These are phyloP conservation scores for Limonomyces culmigenus DNA, from an alignment of 1,284 basidiomycete genomes.

Conservation along the genomic window DNA sequence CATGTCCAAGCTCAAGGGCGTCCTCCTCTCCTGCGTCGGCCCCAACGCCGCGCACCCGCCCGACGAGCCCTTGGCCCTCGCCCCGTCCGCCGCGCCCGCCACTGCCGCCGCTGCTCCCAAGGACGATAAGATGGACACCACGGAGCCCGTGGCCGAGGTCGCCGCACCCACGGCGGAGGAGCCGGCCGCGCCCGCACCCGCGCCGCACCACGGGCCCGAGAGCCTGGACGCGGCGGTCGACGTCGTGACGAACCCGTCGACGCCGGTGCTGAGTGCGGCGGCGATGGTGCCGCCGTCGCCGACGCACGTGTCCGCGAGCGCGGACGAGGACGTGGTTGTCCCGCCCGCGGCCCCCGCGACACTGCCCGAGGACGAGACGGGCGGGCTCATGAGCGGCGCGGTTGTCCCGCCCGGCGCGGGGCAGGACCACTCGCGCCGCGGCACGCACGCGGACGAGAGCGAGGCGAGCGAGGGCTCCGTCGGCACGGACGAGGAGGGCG, in stretches of 20 bases:
- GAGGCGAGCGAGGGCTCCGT: conserved; percentile 21
- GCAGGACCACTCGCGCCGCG: conserved; percentile 26
- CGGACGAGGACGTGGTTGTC: conserved; percentile 24
- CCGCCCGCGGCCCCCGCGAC: conserved; percentile 35
- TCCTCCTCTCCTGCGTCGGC: background rate
- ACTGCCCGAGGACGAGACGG: conserved; percentile 34
- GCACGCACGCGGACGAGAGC: conserved; percentile 15
- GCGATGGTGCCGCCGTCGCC: conserved; percentile 7
- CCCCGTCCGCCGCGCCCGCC: too few species aligned
- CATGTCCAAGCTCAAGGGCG: background rate
- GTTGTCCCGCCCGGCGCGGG: conserved; percentile 57
- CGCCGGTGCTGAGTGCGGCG: conserved; percentile 4
- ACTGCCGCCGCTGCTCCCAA: background rate
- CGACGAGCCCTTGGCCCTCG: conserved; percentile 1
- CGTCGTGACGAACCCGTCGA: conserved; percentile 5
- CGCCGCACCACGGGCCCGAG: conserved; percentile 1
- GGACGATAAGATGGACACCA: background rate
- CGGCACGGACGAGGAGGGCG: conserved; percentile 28
- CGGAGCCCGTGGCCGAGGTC: background rate
- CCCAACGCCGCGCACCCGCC: conserved; percentile 1
- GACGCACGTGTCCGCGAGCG: too few species aligned
- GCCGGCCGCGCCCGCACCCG: conserved; percentile 1
- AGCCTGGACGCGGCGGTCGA: background rate
- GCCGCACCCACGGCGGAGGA: conserved; percentile 1
- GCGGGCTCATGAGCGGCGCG: conserved; percentile 47